Percentiles rank a stretch among this genome's conserved stretches.
Conservation (phyloP, 1,284 basidiomycete species). For the Kwoniella shivajii region DNA sequence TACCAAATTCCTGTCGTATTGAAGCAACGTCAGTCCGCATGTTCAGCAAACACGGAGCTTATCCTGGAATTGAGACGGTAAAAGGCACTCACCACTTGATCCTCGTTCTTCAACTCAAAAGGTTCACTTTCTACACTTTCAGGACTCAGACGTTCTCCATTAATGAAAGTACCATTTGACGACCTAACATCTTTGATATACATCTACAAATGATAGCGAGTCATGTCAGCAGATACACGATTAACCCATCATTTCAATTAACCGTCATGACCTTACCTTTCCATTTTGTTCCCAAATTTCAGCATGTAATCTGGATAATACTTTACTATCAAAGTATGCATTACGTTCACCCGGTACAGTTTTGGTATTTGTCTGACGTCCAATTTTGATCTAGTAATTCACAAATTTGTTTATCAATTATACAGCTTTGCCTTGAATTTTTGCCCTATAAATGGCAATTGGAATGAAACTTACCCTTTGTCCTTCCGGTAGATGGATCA, state of each 20-base stretch:
- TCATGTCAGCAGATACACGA: too few species aligned
- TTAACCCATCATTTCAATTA: too few species aligned
- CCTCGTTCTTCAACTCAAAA: constrained; percentile 90
- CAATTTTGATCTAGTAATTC: constrained; percentile 72
- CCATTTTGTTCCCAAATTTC: constrained; percentile 94
- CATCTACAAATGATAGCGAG: too few species aligned
- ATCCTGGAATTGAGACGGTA: neutral
- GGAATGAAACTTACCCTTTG: constrained; percentile 36
- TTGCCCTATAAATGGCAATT: neutral
- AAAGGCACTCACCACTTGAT: constrained; percentile 69
- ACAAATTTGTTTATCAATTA: neutral
- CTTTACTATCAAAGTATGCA: constrained; percentile 97
- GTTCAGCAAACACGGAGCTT: neutral
- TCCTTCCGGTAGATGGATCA: constrained; percentile 75
- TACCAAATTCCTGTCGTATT: constrained; percentile 82
- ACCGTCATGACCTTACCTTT: constrained; percentile 74
- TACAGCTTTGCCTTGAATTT: neutral
- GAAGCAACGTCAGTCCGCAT: neutral
- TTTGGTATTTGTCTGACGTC: constrained; percentile 96
- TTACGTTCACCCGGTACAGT: constrained; percentile 92
- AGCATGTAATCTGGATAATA: constrained; percentile 91
- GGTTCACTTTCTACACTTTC: constrained; percentile 93
- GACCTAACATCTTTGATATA: constrained; percentile 98
- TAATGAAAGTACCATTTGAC: constrained; percentile 98
- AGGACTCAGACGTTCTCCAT: constrained; percentile 84